These are phyloP conservation scores for Discostella stelligera DNA, from an alignment of 352 stramenopile species.

Conservation along the genomic window DNA sequence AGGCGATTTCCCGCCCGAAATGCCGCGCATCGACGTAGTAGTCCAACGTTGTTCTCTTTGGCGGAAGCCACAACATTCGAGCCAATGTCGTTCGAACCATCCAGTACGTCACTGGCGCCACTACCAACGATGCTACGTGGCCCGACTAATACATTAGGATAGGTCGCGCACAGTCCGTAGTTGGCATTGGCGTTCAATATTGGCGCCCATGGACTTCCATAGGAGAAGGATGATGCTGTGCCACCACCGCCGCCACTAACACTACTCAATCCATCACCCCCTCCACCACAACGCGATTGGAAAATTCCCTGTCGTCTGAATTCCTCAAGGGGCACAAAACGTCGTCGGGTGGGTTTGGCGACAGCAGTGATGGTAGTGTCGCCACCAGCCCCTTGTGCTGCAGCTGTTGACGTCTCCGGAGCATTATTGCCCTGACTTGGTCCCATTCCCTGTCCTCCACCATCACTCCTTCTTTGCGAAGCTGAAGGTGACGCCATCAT, in stretches of 20 bases:
- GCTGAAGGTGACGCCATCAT: conserved; percentile 9
- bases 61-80: conserved; percentile 18
- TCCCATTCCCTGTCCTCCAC: background rate
- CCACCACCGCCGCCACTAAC: too few species aligned
- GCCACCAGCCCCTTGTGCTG: background rate
- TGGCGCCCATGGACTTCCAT: conserved; percentile 54
- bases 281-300: conserved; percentile 4
- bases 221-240: background rate
- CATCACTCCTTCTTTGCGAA: background rate
- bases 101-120: conserved; percentile 32
- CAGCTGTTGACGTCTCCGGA: background rate
- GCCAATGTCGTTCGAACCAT: background rate
- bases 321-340: conserved; percentile 53
- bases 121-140: conserved; percentile 89
- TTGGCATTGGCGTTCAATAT: conserved; percentile 62
- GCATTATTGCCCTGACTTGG: background rate
- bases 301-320: conserved; percentile 53
- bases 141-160: conserved; percentile 91
- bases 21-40: conserved; percentile 68
- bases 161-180: conserved; percentile 89
- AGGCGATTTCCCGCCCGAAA: conserved; percentile 92
- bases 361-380: background rate
- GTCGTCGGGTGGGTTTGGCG: conserved; percentile 26
- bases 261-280: background rate
- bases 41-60: conserved; percentile 40